phyloP scores from a whole-genome alignment of 2,329 filamentous ascomycete species.

The Talaromyces sp. region DNA sequence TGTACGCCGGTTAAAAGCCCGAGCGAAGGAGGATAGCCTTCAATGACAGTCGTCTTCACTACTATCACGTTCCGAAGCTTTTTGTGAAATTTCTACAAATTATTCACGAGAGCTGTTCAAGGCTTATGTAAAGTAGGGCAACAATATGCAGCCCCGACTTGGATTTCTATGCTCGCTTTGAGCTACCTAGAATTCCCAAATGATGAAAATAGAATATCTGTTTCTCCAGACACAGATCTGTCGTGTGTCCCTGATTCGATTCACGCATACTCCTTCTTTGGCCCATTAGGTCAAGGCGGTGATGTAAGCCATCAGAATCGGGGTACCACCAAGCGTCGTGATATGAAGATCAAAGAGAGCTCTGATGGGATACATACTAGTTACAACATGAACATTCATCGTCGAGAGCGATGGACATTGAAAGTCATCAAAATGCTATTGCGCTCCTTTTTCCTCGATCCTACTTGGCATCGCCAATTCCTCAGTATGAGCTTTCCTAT shows the following conservation, averaged over 20 bases:
- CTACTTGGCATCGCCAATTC: background rate
- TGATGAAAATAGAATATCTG: conserved; percentile 35
- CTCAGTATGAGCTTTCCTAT: background rate
- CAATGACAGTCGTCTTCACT: background rate
- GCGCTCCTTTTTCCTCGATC: background rate
- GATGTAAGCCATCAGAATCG: conserved; percentile 20
- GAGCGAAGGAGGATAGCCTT: conserved; percentile 24
- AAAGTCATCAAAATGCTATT: background rate
- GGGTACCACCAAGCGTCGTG: conserved; percentile 10
- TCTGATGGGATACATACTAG: conserved; percentile 33
- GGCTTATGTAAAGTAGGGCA: background rate
- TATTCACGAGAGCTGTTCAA: too few species aligned
- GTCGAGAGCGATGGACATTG: background rate
- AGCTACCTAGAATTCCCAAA: conserved; percentile 22
- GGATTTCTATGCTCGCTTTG: background rate
- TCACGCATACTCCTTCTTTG: conserved; percentile 32
- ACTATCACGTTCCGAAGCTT: background rate
- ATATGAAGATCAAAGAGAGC: conserved; percentile 42
- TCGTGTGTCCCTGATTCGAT: conserved; percentile 15
- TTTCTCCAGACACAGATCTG: conserved; percentile 21
- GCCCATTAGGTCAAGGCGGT: conserved; percentile 27
- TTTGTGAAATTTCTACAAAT: background rate
- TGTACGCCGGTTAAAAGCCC: conserved; percentile 37
- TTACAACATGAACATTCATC: background rate
- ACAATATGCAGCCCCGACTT: background rate